A percentile compares a stretch with the other conserved stretches of the same genome.
Conservation (phyloP, 805 yeast species). For the Candida oleophila region DNA sequence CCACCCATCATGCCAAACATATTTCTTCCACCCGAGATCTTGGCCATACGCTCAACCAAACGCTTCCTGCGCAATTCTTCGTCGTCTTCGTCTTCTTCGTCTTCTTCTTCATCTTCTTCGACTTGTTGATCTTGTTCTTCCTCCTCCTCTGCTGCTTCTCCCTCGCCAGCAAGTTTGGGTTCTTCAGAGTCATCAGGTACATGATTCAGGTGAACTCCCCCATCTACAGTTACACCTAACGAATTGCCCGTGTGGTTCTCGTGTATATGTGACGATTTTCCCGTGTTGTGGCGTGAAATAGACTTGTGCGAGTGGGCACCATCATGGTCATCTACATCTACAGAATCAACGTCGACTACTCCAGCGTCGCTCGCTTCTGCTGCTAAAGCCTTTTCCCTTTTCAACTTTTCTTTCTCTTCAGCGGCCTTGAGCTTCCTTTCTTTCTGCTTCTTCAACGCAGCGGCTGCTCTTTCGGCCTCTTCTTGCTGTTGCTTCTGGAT, state of each 20-base stretch:
- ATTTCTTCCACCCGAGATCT: slow-evolving; percentile 81
- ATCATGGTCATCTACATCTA: neutral
- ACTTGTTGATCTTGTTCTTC: slow-evolving; percentile 12
- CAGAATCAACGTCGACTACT: neutral
- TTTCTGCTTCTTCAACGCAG: slow-evolving; percentile 51
- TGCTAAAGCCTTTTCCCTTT: slow-evolving; percentile 17
- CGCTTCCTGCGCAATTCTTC: slow-evolving; percentile 76
- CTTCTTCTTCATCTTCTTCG: slow-evolving; percentile 51
- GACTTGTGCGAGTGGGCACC: neutral
- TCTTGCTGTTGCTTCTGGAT: slow-evolving; percentile 79
- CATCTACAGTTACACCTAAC: neutral
- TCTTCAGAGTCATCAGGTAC: too few species aligned
- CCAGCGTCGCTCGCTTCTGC: slow-evolving; percentile 10
- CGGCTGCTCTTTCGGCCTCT: slow-evolving; percentile 72
- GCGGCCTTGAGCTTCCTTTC: slow-evolving; percentile 41
- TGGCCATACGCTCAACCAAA: slow-evolving; percentile 93
- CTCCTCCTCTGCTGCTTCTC: slow-evolving; percentile 10
- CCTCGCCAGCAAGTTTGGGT: too few species aligned
- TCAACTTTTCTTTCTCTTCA: slow-evolving; percentile 27
- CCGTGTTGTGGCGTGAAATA: neutral
- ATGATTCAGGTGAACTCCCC: too few species aligned
- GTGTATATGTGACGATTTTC: neutral
- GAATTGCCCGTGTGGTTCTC: neutral
- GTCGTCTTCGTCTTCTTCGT: slow-evolving; percentile 63
- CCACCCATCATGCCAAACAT: slow-evolving; percentile 73